Evolutionary conservation across 495 filamentous ascomycete genomes (phyloP).

Genomic region (Halenospora varia): DNA sequence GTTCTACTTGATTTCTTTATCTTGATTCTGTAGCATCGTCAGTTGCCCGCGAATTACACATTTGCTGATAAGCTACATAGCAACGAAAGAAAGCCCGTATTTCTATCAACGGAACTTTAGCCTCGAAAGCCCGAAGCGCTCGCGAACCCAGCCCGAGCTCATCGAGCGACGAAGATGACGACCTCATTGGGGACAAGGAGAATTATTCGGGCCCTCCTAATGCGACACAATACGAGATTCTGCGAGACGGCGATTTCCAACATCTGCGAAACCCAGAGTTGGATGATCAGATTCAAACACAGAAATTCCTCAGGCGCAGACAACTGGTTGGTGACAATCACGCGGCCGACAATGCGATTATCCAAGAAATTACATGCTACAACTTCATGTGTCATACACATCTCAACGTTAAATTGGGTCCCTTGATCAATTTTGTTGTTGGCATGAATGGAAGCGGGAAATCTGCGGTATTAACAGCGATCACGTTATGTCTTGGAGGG

Average conservation of each 20-base stretch:
- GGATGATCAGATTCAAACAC: slow-evolving; percentile 67
- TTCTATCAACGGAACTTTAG: slow-evolving; percentile 25
- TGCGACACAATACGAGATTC: slow-evolving; percentile 44
- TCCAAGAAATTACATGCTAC: slow-evolving; percentile 76
- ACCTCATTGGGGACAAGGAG: slow-evolving; percentile 1
- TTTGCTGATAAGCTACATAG: background rate
- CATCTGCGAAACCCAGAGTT: slow-evolving; percentile 51
- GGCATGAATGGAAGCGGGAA: slow-evolving; percentile 99
- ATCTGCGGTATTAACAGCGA: slow-evolving; percentile 90
- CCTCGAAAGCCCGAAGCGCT: slow-evolving; percentile 22
- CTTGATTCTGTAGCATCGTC: slow-evolving; percentile 13
- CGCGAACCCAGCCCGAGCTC: slow-evolving; percentile 23
- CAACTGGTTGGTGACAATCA: slow-evolving; percentile 58
- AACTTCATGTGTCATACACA: slow-evolving; percentile 95
- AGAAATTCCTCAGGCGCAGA: slow-evolving; percentile 59
- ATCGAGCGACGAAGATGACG: slow-evolving; percentile 9
- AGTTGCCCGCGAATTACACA: slow-evolving; percentile 21
- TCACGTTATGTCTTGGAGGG: slow-evolving; percentile 90
- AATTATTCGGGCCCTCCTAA: background rate
- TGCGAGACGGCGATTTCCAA: slow-evolving; percentile 46
- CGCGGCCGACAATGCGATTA: slow-evolving; percentile 77
- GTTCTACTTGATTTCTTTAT: too few relatives aligned
- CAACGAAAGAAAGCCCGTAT: slow-evolving; percentile 42
- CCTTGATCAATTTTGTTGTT: slow-evolving; percentile 95
- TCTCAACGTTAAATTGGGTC: slow-evolving; percentile 77